Base-by-base conservation (phyloP, 495 filamentous ascomycete species). In the Penicillium chermesinum region DNA sequence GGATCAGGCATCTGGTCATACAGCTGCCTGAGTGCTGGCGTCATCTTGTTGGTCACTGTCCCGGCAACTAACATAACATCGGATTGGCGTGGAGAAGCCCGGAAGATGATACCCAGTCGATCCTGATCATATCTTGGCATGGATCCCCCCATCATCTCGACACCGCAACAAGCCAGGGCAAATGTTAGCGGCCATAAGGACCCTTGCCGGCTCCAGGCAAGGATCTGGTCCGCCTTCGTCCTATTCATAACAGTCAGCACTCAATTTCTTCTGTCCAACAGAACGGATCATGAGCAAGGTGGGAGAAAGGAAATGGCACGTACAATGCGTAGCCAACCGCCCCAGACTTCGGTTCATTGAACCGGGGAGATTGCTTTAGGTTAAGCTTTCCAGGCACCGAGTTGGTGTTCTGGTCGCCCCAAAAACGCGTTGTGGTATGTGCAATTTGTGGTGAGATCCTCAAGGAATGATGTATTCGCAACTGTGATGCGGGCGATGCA, bases 1-100 rank as follows among this genome's bases (percentile, higher is more conserved):
- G 89, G 89, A 10, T 95, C 89, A 7, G 89, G 89, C 89, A 95
- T 95, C 76, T 95, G 89, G 64, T 95, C 89, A 68, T 95, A 95
- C 18, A 91, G 86, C 67, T 91, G 89, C 53, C 89, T 74, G 63
- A 95, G 71, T 3, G 89, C 90, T 12, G 89, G 88, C 2, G 89
- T 90, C 90, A 95, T 95, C 76, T 95, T 95, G 75, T 95, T 95
- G 39, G 87, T 91, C 30, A 95, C 78, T 2, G 89, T 95, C 32
- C 89, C 89, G 12, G 89, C 89, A 1, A 95, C 88, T 53, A 95
- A 93, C 89, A 95, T 95, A 48, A 95, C 87, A 70, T 95, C 89
- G 38, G 87, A 87, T 69, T 95, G 89, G 6, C 89, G 86, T 6
- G 89, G 89, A 17, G 88, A 93, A 40, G 88, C 89, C 41, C 89